Base-by-base conservation (phyloP, 1,284 basidiomycete genomes). In the Ustilago lituana region DNA sequence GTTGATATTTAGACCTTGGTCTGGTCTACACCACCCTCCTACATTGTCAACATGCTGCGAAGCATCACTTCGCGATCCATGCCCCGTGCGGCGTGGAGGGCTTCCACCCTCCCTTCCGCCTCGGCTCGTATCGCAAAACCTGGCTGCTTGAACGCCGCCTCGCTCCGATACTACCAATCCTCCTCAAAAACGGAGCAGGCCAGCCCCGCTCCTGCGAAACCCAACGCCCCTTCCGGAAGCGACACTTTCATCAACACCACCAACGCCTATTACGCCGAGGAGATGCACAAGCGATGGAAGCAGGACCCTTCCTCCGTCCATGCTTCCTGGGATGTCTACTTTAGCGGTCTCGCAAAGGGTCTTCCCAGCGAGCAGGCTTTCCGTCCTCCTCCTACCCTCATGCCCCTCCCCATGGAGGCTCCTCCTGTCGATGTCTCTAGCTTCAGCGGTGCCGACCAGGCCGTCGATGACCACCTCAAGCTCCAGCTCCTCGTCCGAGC, bases 261-360 rank as follows among this genome's bases (percentile, higher is more conserved):
- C 41, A 96, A 96, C 84, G 86, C 92, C 36, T 94, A 95, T 85
- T 98, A 98, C 82, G 91, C 90, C 40, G 94, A 97, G 81, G 92
- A 95, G 85, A 86, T 86, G 83, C 74, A 81, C 69, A 74, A 80
- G 39, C 73, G 57, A 38, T 83, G 82, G 82, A 78, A 78, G 59
- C 60, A 82, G 45, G 80, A 99, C 84, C 92, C 93, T 36, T 87
- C 88, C 73, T 91, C 91, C 39, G 96, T 99, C 0, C 95, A 99
- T 84, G 86, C 89, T 3, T 96, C 93, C 27, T 99, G 96, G 96
- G 88, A 91, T 69, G 88, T 90, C 53, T 99, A 99, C 85, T 99
- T 99, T 82, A 87, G 89, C 10, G 96, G 93, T 35, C 87, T 98
- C 82, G 93, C 96, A 77, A 91, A 91, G 77, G 95, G 95, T 56